Evolutionary conservation across 352 stramenopile species (phyloP), one percentile per base, ranked within the genome.

Genomic region (Phytophthora pistaciae): DNA sequence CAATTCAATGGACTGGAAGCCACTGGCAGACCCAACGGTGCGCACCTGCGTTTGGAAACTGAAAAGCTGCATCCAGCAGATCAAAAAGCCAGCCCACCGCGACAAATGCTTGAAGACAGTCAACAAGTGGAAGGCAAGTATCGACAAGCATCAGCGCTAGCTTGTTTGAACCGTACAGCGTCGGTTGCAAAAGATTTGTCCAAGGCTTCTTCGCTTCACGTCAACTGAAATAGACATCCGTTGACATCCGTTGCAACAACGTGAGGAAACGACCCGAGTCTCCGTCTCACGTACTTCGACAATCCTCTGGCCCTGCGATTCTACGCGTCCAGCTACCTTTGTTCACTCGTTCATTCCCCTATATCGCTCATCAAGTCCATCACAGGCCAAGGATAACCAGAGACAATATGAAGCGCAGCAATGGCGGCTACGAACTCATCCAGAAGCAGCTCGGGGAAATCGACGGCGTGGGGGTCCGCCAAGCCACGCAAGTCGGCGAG

Each of bases 401-500:
- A 38, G 20, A 18, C n/a, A 55, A 21, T 14, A 70, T 70, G 60
- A 69, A 74, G 46, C 27, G 27, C 61, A 23, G 38, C 36, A 16
- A 8, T n/a, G 21, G 55, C 21, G 50, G 59, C 46, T 64, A 69
- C 20, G 54, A 70, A 25, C 18, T 56, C 38, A 59, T 65, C 21
- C 61, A 74, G 54, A 70, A 86, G 55, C 70, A 63, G 33, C 61
- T 88, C 31, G 72, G 50, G 3, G 75, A 85, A 61, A 38, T 81
- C 6, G 60, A 71, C 20, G 82, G 83, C 4, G 56, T 91, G 20
- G 82, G 91, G 31, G 64, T 91, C 48, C 78, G 80, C 8, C 85
- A 92, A 68, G 75, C 83, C 66, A 77, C 79, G 1, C 85, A 91
- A 49, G 75, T 71, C 38, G 65, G 56, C 14, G 82, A 90, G 48